Evolutionary conservation across 2,329 filamentous ascomycete species (phyloP).

Genomic region (Zasmidium cellare): DNA sequence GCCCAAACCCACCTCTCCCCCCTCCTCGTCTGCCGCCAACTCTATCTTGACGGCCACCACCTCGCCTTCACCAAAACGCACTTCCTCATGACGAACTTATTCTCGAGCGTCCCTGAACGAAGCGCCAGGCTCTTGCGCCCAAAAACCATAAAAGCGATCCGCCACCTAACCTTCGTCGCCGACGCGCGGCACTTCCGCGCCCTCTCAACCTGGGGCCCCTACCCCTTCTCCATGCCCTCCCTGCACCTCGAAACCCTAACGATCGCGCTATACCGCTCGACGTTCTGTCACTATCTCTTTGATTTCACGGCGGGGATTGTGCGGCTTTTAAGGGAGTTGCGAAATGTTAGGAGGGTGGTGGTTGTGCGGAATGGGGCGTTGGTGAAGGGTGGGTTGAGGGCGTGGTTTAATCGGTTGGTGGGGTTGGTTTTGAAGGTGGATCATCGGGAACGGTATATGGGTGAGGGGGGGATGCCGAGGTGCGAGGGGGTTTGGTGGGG

Average conservation of each 20-base stretch:
- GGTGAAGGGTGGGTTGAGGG: conserved; percentile 39
- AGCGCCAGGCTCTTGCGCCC: conserved; percentile 23
- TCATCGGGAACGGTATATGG: conserved; percentile 42
- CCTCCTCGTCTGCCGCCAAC: conserved; percentile 40
- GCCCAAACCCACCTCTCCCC: conserved; percentile 31
- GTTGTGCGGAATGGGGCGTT: conserved; percentile 37
- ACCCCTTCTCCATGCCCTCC: conserved; percentile 34
- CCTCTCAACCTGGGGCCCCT: conserved; percentile 33
- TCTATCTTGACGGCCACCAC: conserved; percentile 37
- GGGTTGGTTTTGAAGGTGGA: conserved; percentile 43
- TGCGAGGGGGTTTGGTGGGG: conserved; percentile 42
- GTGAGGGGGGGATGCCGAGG: conserved; percentile 31
- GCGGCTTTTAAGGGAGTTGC: conserved; percentile 34
- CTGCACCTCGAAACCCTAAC: conserved; percentile 37
- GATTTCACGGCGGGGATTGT: conserved; percentile 36
- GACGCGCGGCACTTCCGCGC: conserved; percentile 33
- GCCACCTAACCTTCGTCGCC: conserved; percentile 34
- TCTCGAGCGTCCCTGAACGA: conserved; percentile 30
- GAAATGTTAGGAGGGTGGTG: conserved; percentile 34
- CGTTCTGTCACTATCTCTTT: conserved; percentile 37
- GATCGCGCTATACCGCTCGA: conserved; percentile 33
- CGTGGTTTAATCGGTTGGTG: conserved; percentile 41
- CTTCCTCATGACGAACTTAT: conserved; percentile 39
- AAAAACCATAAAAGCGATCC: conserved; percentile 33
- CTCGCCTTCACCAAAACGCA: conserved; percentile 38